phyloP scores from a whole-genome alignment of 2,329 filamentous ascomycete species.

The Cryphonectria carpinicola region DNA sequence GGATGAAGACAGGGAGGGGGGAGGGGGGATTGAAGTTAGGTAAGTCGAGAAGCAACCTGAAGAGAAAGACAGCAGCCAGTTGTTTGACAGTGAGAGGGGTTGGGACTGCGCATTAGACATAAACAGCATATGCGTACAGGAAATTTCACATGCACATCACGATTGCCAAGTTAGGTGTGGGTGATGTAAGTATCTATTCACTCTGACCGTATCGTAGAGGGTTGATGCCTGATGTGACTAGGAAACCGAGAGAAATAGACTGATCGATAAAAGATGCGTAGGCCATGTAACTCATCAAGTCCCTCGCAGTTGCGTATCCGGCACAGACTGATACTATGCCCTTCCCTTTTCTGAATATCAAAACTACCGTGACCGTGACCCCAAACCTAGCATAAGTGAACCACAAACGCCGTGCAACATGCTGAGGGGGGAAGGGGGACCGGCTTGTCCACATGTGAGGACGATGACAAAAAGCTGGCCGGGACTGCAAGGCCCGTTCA shows the following conservation, averaged over 20 bases:
- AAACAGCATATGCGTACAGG: neutral
- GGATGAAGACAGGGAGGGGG: too few species aligned
- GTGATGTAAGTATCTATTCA: neutral
- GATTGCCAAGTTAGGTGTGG: neutral
- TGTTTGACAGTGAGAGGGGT: neutral
- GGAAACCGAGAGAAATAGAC: neutral
- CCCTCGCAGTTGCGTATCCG: neutral
- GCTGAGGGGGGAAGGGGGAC: conserved; percentile 19
- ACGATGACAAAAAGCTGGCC: neutral
- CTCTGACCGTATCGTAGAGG: neutral
- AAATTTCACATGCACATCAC: neutral
- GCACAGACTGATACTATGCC: neutral
- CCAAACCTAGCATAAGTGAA: conserved; percentile 6
- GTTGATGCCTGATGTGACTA: neutral
- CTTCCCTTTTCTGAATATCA: conserved; percentile 8
- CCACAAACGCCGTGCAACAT: conserved; percentile 28
- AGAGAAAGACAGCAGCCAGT: neutral
- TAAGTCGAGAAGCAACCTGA: neutral
- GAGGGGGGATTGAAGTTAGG: neutral
- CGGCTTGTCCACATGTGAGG: conserved; percentile 11
- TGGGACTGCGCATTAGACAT: neutral
- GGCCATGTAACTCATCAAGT: neutral
- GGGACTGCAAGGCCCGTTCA: conserved; percentile 44
- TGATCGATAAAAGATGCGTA: neutral
- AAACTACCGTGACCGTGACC: conserved; percentile 5